A percentile compares a stretch with the other conserved stretches of the same genome.
phyloP scores from a whole-genome alignment of 495 filamentous ascomycete species.

The Cladorrhinum samala region DNA sequence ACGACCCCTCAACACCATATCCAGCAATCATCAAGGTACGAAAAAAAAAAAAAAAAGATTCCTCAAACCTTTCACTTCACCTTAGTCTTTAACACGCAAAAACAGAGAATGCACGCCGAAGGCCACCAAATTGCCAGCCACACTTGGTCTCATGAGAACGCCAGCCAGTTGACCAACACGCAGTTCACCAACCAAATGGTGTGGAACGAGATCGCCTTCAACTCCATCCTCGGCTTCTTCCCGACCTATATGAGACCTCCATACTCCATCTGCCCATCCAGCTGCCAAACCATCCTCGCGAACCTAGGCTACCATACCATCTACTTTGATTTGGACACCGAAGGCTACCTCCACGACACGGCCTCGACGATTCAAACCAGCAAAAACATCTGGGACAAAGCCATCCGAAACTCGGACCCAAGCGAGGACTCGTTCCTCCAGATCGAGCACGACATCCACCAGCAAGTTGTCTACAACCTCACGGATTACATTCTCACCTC shows the following conservation, averaged over 20 bases:
- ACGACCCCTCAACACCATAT: conserved; percentile 52
- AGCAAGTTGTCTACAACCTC: conserved; percentile 69
- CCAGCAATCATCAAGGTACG: conserved; percentile 51
- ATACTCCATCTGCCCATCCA: conserved; percentile 62
- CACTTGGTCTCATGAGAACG: conserved; percentile 80
- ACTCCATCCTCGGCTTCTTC: conserved; percentile 72
- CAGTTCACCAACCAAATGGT: conserved; percentile 62
- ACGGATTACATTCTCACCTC: conserved; percentile 65
- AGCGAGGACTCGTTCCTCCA: conserved; percentile 50
- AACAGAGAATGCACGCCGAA: conserved; percentile 53
- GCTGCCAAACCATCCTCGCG: conserved; percentile 56
- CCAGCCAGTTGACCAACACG: conserved; percentile 46
- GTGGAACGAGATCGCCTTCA: conserved; percentile 74
- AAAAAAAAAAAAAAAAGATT: not conserved
- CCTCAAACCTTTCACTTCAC: not conserved
- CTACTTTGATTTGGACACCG: conserved; percentile 75
- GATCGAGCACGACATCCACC: conserved; percentile 76
- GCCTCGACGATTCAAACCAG: conserved; percentile 57
- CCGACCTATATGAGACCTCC: conserved; percentile 83
- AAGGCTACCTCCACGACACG: conserved; percentile 63
- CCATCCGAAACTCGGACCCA: conserved; percentile 43
- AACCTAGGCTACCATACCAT: conserved; percentile 68
- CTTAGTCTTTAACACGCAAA: conserved; percentile 17
- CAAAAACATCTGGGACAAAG: conserved; percentile 64
- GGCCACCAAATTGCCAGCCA: conserved; percentile 85